Conservation (phyloP, 2,329 filamentous ascomycete genomes). For the Ophiostoma ips region DNA sequence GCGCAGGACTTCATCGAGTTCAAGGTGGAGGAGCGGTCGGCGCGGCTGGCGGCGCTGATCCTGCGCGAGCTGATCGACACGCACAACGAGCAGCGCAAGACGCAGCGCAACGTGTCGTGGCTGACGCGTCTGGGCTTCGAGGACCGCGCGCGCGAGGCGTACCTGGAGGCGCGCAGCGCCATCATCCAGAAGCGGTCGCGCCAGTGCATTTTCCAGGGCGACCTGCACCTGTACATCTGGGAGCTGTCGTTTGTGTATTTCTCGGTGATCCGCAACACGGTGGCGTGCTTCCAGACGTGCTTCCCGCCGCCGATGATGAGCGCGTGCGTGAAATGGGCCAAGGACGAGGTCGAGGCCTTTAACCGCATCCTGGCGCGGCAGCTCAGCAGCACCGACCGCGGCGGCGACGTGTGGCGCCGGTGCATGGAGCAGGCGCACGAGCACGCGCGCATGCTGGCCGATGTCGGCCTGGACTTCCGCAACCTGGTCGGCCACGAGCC, state of each 20-base stretch:
- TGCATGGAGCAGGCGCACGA: slow-evolving; percentile 72
- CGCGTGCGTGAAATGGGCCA: slow-evolving; percentile 96
- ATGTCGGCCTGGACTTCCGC: slow-evolving; percentile 82
- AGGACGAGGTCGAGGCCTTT: slow-evolving; percentile 83
- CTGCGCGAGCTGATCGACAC: slow-evolving; percentile 64
- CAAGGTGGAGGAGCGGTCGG: slow-evolving; percentile 77
- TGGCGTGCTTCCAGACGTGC: slow-evolving; percentile 73
- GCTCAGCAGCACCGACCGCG: slow-evolving; percentile 69
- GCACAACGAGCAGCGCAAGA: slow-evolving; percentile 62
- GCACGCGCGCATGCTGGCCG: slow-evolving; percentile 65
- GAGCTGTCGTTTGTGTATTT: slow-evolving; percentile 94
- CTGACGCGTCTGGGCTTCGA: slow-evolving; percentile 79
- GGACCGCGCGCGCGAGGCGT: slow-evolving; percentile 75
- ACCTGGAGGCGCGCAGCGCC: slow-evolving; percentile 63
- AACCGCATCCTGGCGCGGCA: slow-evolving; percentile 72
- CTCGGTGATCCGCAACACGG: slow-evolving; percentile 83
- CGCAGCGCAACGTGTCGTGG: slow-evolving; percentile 72
- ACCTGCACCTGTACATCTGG: slow-evolving; percentile 86
- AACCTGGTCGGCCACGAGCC: slow-evolving; percentile 58
- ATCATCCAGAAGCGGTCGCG: slow-evolving; percentile 72
- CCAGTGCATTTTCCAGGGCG: slow-evolving; percentile 89
- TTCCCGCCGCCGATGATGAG: slow-evolving; percentile 82
- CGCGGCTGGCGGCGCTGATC: slow-evolving; percentile 61
- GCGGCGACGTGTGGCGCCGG: slow-evolving; percentile 62
- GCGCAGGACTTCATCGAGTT: slow-evolving; percentile 86